phyloP scores from a whole-genome alignment of 345 rosid species.

The Triadica sebifera region DNA sequence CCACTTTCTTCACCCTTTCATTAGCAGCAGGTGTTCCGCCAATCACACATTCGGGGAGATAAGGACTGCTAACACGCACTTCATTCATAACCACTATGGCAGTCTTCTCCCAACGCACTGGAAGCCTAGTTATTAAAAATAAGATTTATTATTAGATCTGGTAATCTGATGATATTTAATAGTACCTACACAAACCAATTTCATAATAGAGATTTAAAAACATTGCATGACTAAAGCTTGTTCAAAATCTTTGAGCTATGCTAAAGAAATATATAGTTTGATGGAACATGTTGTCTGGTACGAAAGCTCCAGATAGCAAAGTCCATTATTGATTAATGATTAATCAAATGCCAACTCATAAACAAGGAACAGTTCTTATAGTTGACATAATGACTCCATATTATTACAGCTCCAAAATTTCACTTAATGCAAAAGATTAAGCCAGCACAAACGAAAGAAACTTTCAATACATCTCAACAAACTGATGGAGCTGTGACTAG shows the following conservation, averaged over 20 bases:
- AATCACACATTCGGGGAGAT: slow-evolving; percentile 73
- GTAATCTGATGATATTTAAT: neutral
- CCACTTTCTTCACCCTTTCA: slow-evolving; percentile 98
- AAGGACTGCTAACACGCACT: slow-evolving; percentile 89
- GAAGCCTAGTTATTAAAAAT: slow-evolving; percentile 58
- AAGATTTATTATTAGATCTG: slow-evolving; percentile 1
- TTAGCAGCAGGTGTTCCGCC: slow-evolving; percentile 98
- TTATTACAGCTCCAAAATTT: neutral
- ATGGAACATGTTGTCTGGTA: neutral
- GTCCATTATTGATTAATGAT: neutral
- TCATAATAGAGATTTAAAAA: neutral
- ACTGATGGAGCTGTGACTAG: neutral
- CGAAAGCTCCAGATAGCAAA: neutral
- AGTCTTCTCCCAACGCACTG: slow-evolving; percentile 96
- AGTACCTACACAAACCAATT: neutral
- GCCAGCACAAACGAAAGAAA: neutral
- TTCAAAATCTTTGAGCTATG: neutral
- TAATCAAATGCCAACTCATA: neutral
- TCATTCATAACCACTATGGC: slow-evolving; percentile 86
- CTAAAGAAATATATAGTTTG: neutral
- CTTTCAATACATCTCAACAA: neutral
- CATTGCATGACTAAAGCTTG: neutral
- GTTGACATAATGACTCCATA: neutral
- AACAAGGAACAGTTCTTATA: neutral
- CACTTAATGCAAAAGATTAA: neutral